Evolutionary conservation across 176 grass and related monocot species (phyloP).

Genomic region (Ananas comosus): DNA sequence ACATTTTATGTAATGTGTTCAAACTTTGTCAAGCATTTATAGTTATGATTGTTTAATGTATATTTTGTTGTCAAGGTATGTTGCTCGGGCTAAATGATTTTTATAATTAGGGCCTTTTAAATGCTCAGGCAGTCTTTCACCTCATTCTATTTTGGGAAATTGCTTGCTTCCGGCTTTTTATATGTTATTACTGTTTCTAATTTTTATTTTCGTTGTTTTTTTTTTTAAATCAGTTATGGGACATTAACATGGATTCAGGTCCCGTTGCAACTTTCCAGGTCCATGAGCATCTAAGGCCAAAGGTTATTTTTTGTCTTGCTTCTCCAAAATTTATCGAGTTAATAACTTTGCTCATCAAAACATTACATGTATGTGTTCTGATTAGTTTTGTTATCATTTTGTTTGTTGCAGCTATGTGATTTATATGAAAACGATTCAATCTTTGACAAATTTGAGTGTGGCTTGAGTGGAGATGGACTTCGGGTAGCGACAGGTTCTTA

Average conservation of each 20-base stretch:
- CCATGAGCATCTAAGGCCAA: constrained; percentile 82
- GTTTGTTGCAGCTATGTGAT: constrained; percentile 62
- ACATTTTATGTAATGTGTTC: not conserved
- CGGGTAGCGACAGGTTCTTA: constrained; percentile 76
- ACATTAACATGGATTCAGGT: constrained; percentile 88
- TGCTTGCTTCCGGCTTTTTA: not conserved
- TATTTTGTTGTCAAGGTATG: no score
- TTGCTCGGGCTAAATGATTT: no score
- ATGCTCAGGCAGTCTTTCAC: not conserved
- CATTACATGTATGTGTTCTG: constrained; percentile 5
- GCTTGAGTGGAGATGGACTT: constrained; percentile 56
- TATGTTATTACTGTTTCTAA: constrained; percentile 1
- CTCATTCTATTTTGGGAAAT: not conserved
- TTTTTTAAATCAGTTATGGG: constrained; percentile 55
- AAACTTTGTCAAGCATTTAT: not conserved
- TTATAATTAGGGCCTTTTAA: no score
- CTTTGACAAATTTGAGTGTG: constrained; percentile 89
- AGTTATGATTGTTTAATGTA: not conserved
- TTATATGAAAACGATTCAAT: constrained; percentile 86
- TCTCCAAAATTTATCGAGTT: constrained; percentile 10
- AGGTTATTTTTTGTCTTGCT: constrained; percentile 34
- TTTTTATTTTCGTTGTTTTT: constrained; percentile 7
- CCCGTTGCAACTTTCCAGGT: constrained; percentile 79
- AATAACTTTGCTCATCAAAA: constrained; percentile 6
- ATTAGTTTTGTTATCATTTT: constrained; percentile 8